Evolutionary conservation across 139 green algal species (phyloP), one percentile per base, ranked within the genome.

Genomic region (Coccomyxa sp.): DNA sequence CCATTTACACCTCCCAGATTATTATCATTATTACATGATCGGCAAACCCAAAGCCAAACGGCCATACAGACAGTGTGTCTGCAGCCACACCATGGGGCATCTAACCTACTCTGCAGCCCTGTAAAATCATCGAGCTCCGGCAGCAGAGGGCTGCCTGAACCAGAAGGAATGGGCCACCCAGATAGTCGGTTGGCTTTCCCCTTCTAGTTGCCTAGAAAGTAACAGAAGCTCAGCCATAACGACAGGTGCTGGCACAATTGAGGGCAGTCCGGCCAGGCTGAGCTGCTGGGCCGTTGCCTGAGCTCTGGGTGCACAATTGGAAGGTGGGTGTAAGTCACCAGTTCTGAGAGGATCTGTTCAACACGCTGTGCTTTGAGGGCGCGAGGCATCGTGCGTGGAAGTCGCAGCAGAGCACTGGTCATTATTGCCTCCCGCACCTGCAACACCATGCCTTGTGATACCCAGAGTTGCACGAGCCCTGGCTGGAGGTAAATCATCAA

Each of bases 351-450:
- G 57, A 93, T 85, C 0, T 79, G 58, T 4, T 96, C 90, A 76
- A 96, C 93, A 11, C 82, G 81, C 0, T 58, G 57, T 66, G 81
- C 25, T 85, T 94, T 94, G 16, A 90, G 81, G 13, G 51, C 31
- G 13, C 27, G 58, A 1, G 77, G 21, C 80, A 95, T 84, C 10
- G 0, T 80, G 15, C 67, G 76, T 1, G 93, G 90, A 81, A 96
- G 86, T 80, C 89, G 88, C 7, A 96, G 88, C 83, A 93, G 87
- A 23, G 93, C 92, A 17, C 82, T 88, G 0, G 90, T 91, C 18
- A 87, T 84, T 30, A 96, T 76, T 11, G 91, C 85, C 81, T 95
- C 92, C 0, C 82, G 78, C 13, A 91, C 87, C 86, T 91, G 79
- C 9, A 28, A 60, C 30, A 58, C 23, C 1, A 45, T 10, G 27